Base-by-base conservation (phyloP, 352 stramenopile genomes). In the Phytophthora pinifolia region DNA sequence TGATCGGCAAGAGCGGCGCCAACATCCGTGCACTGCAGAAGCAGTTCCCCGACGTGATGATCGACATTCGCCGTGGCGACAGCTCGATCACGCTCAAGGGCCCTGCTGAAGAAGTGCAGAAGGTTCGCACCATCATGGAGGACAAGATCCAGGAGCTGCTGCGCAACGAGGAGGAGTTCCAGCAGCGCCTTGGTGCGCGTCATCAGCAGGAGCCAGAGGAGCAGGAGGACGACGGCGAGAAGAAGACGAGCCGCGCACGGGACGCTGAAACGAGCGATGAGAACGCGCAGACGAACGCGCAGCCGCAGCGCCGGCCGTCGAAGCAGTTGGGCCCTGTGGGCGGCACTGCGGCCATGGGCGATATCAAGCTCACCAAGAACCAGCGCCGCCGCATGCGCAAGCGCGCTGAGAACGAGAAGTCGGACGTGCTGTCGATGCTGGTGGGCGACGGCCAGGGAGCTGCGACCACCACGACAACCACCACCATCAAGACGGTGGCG, bases 361-460 rank as follows among this genome's bases (percentile, higher is more conserved):
- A 69, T 15, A 38, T 54, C 14, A 89, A 88, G 46, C 64, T 92
- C 20, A 86, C 70, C 37, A 92, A 92, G 70, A 92, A 90, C 62
- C 78, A 89, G 67, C 79, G 83, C 33, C 83, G 80, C 6, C 83
- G 83, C 14, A 73, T 89, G 72, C 79, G 83, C 53, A 89, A 89
- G 57, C 83, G 83, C 22, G 79, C 79, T 14, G 79, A 92, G 55
- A 89, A 89, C 25, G 79, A 92, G 53, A 74, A 88, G 44, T 71
- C 65, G 33, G 74, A 87, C 43, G 79, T 86, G 17, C 49, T 88
- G 47, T 82, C 72, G 9, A 83, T 86, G 76, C 55, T 88, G 35
- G 64, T 88, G 20, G 76, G 70, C 33, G 63, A 61, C 17, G 51
- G 31, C 22, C 33, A 48, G 14, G 25, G 37, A 25, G 17, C 41